Evolutionary conservation across 2,329 filamentous ascomycete genomes (phyloP).

Genomic region (Penicillium sp.): DNA sequence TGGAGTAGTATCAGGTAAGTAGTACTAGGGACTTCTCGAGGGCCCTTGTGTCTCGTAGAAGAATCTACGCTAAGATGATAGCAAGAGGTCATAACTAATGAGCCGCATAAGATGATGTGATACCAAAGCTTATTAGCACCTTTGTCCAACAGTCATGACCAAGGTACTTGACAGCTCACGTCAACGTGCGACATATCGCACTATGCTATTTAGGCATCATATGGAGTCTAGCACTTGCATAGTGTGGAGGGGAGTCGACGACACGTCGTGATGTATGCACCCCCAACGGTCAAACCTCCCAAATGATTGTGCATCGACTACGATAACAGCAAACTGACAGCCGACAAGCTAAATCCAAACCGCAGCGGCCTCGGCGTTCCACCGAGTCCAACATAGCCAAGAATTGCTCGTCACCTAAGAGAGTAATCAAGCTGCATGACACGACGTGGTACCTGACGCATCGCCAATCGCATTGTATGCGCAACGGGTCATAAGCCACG

Average conservation of each 20-base stretch:
- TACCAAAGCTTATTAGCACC: background rate
- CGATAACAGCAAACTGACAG: no score
- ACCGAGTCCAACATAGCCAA: background rate
- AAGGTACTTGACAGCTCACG: background rate
- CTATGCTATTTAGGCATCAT: background rate
- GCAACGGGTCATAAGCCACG: background rate
- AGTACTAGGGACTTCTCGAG: background rate
- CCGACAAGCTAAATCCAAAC: background rate
- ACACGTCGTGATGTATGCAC: background rate
- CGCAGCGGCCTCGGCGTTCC: background rate
- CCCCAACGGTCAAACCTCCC: background rate
- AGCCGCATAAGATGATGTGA: constrained; percentile 2
- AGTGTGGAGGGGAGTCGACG: background rate
- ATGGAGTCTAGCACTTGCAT: background rate
- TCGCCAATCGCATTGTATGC: background rate
- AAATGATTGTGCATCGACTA: no score
- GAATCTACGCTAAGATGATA: background rate
- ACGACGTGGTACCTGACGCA: background rate
- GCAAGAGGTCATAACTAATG: background rate
- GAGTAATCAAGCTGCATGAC: background rate
- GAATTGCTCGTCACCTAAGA: background rate
- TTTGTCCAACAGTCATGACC: background rate
- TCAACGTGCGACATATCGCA: background rate
- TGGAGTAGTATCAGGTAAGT: constrained; percentile 8
- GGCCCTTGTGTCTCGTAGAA: background rate